phyloP scores from a whole-genome alignment of 352 stramenopile genomes.

The Globisporangium echinulatum region DNA sequence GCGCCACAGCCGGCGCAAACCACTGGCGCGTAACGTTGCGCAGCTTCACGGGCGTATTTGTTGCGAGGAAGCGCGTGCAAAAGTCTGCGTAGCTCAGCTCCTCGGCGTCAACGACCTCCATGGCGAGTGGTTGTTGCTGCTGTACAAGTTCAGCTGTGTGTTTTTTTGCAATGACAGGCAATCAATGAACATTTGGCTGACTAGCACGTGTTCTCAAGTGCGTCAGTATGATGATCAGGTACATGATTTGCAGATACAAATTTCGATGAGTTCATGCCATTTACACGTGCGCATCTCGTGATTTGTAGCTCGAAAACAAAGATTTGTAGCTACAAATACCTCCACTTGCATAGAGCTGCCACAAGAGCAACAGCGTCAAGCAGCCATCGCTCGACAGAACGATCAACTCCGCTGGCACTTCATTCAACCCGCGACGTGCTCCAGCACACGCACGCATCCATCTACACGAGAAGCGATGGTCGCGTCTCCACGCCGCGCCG shows the following conservation, averaged over 20 bases:
- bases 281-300: background rate
- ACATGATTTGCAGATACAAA: no score
- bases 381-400: background rate
- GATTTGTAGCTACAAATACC: background rate
- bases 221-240: no score
- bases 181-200: background rate
- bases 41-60: constrained; percentile 65
- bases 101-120: constrained; percentile 52
- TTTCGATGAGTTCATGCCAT: background rate
- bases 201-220: background rate
- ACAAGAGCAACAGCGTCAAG: no score
- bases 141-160: background rate
- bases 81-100: constrained; percentile 63
- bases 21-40: constrained; percentile 40
- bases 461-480: background rate
- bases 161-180: background rate
- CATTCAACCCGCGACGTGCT: no score
- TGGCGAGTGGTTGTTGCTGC: constrained; percentile 7
- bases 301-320: background rate
- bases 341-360: no score
- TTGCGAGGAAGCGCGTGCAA: constrained; percentile 62
- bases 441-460: no score
- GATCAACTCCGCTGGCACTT: background rate
- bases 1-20: constrained; percentile 14
- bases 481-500: background rate